Evolutionary conservation across 1,284 basidiomycete species (phyloP).

Genomic region (Austropuccinia psidii): DNA sequence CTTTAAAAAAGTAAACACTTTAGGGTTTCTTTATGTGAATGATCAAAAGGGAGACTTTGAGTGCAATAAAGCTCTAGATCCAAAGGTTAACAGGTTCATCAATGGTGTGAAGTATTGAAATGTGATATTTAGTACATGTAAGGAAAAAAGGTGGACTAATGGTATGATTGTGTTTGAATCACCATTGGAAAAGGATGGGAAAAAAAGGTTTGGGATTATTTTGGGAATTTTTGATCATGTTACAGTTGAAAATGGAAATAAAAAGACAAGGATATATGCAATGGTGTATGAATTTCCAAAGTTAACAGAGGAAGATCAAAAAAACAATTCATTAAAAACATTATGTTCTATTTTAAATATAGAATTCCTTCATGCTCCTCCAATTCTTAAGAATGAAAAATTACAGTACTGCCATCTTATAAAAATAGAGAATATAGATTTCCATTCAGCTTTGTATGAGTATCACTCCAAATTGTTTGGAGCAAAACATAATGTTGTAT

Average conservation of each 20-base stretch:
- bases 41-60: background rate
- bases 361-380: background rate
- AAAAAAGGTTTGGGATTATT: too few species aligned
- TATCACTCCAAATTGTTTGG: background rate
- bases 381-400: background rate
- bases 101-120: background rate
- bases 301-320: too few species aligned
- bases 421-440: background rate
- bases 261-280: background rate
- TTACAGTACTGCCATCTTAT: background rate
- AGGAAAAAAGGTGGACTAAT: too few species aligned
- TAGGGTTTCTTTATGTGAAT: background rate
- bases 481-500: background rate
- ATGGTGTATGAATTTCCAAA: background rate
- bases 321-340: background rate
- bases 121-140: background rate
- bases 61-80: background rate
- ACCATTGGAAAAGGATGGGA: background rate
- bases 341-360: background rate
- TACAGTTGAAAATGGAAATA: too few species aligned
- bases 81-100: background rate
- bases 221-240: too few species aligned
- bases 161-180: background rate
- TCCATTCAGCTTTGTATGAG: background rate
- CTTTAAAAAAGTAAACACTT: background rate